Conservation (phyloP, 768 basidiomycete species). For the Pisolithus microcarpus region DNA sequence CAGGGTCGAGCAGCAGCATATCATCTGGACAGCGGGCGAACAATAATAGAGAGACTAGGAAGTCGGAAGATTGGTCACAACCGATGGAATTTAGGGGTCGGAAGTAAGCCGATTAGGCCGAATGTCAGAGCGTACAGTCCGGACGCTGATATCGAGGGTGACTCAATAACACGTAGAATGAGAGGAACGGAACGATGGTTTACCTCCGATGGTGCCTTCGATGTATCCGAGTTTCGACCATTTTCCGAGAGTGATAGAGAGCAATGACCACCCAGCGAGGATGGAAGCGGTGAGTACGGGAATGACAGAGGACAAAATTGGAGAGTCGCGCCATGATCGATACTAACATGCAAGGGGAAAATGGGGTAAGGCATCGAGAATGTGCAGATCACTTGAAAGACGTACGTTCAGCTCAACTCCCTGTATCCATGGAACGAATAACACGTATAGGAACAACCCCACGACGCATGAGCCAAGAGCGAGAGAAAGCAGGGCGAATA, state of each 20-base stretch:
- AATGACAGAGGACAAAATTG: conserved; percentile 59
- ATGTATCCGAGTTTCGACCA: conserved; percentile 62
- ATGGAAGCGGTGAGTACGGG: conserved; percentile 66
- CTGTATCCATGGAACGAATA: conserved; percentile 58
- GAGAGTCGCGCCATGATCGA: conserved; percentile 66
- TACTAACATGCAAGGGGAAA: conserved; percentile 41
- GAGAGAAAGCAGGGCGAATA: conserved; percentile 46
- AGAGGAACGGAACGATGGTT: conserved; percentile 11
- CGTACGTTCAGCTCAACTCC: conserved; percentile 66
- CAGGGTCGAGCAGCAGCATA: neutral
- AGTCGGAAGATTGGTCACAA: conserved; percentile 10
- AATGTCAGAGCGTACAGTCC: conserved; percentile 64
- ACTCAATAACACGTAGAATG: neutral
- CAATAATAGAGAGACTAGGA: neutral
- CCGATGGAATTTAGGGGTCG: conserved; percentile 51
- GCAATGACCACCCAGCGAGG: conserved; percentile 62
- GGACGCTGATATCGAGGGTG: conserved; percentile 40
- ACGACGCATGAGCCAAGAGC: conserved; percentile 55
- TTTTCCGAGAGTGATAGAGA: conserved; percentile 55
- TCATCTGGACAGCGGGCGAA: neutral
- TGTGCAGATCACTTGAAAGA: conserved; percentile 7
- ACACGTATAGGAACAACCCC: conserved; percentile 63
- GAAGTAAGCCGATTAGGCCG: conserved; percentile 68
- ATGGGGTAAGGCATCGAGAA: neutral
- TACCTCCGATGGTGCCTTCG: conserved; percentile 58